These are phyloP conservation scores for Pugionium cornutum DNA, from an alignment of 345 rosid genomes.

Conservation along the genomic window DNA sequence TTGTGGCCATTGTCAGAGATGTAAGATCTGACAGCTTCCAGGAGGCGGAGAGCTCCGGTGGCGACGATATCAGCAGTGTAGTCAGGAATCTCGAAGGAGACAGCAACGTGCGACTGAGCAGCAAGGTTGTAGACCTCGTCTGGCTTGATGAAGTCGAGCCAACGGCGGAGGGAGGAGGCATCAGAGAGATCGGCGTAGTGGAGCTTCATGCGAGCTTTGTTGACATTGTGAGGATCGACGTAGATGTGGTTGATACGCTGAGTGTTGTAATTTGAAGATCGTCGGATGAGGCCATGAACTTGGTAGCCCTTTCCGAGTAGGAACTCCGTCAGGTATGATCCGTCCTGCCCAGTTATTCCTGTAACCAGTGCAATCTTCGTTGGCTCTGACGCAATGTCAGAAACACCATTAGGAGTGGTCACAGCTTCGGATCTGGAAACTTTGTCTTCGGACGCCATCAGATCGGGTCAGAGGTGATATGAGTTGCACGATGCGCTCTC, in stretches of 20 bases:
- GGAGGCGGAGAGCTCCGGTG: slow-evolving; percentile 88
- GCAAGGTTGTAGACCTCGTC: slow-evolving; percentile 95
- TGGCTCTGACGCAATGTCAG: not conserved
- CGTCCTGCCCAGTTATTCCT: slow-evolving; percentile 97
- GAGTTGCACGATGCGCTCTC: slow-evolving; percentile 19
- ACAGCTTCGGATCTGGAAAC: slow-evolving; percentile 45
- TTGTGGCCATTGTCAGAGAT: slow-evolving; percentile 57
- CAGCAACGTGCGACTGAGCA: slow-evolving; percentile 94
- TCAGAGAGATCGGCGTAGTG: slow-evolving; percentile 85
- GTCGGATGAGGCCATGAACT: slow-evolving; percentile 88
- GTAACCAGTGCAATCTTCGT: slow-evolving; percentile 73
- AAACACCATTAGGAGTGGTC: slow-evolving; percentile 39
- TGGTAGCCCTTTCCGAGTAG: slow-evolving; percentile 76
- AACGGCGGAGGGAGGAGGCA: slow-evolving; percentile 94
- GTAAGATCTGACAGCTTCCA: slow-evolving; percentile 94
- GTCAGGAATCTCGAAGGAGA: slow-evolving; percentile 95
- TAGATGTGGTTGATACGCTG: slow-evolving; percentile 96
- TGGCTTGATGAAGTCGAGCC: slow-evolving; percentile 84
- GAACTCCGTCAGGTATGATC: slow-evolving; percentile 90
- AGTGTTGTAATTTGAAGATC: slow-evolving; percentile 96
- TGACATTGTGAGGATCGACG: slow-evolving; percentile 87
- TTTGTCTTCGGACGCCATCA: slow-evolving; percentile 43
- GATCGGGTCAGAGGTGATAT: slow-evolving; percentile 16
- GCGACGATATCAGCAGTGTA: slow-evolving; percentile 96
- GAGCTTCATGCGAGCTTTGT: slow-evolving; percentile 88